Base-by-base conservation (phyloP, 2,329 filamentous ascomycete genomes). In the Penicillium sp. region DNA sequence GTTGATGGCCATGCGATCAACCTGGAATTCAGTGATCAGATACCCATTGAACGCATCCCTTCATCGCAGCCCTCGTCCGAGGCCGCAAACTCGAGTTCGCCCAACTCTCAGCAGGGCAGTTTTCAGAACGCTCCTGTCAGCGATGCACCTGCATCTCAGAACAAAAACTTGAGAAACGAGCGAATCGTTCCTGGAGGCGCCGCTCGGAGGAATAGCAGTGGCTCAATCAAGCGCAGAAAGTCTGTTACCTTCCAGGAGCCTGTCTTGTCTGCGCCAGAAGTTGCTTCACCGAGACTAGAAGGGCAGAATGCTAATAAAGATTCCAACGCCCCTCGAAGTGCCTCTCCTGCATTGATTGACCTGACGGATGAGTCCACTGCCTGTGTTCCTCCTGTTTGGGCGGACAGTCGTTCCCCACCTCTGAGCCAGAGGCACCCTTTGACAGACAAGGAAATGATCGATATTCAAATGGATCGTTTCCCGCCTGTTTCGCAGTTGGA, bases 1-100 rank as follows among this genome's bases (percentile, higher is more conserved):
- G 69, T 75, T 54, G 69, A 73, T 55, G 72, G 70, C 2, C 69
- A 73, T 43, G 64, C 68, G 6, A 69, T 74, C 46, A 74, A 74
- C 50, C 58, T 75, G 22, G 72, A 74, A 49, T 69, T 67, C 46
- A 70, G 67, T 48, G 63, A 73, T 39, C 59, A 60, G 50, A 46
- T 57, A 7, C 62, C 65, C 2, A 64, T 67, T 45, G 46, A 55
- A 25, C 38, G 38, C 28, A 36, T 55, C 42, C 54, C 18, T 38
- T 33, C 30, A 30, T 63, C 25, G 27, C 44, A 53, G 5, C 24
- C 13, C 33, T 25, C 38, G 18, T 9, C n/a, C 11, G 27, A 48
- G 16, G 9, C 24, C 24, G 41, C 18, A 18, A 38, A 2, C 9
- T 38, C 35, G 9, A 20, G 16, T 4, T 38, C 35, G 5, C 16